Conservation (phyloP, 331 rosid species). For the Quercus phellos region DNA sequence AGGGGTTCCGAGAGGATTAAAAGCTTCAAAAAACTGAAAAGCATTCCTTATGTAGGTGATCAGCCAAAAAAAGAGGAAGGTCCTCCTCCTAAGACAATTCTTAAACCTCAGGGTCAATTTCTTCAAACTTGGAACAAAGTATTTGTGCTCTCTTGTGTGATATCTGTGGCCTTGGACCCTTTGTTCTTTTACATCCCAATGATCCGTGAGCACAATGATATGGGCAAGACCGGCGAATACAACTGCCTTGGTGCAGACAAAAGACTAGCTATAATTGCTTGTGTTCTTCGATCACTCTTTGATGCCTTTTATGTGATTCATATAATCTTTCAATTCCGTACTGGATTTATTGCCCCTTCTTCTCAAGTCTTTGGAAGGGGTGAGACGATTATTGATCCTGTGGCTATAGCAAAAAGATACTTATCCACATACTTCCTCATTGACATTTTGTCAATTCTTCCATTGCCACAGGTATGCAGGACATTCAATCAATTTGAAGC, state of each 20-base stretch:
- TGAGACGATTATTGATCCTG: constrained; percentile 51
- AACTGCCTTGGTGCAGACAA: constrained; percentile 39
- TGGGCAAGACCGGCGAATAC: not conserved
- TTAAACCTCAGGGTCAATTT: constrained; percentile 69
- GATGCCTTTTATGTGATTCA: constrained; percentile 70
- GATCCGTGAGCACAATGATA: not conserved
- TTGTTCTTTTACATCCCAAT: constrained; percentile 68
- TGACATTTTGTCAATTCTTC: constrained; percentile 76
- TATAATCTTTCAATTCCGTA: constrained; percentile 72
- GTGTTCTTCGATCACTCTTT: constrained; percentile 72
- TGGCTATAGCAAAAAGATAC: constrained; percentile 67
- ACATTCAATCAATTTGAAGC: not conserved
- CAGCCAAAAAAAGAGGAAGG: constrained; percentile 9
- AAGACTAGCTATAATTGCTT: constrained; percentile 37
- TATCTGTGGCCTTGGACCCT: constrained; percentile 81
- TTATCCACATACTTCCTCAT: constrained; percentile 57
- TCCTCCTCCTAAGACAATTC: constrained; percentile 27
- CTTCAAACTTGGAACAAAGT: constrained; percentile 88
- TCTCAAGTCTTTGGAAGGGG: constrained; percentile 87
- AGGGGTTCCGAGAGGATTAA: too few species aligned
- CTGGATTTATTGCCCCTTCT: constrained; percentile 82
- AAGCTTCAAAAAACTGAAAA: not conserved
- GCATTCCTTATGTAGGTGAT: constrained; percentile 6
- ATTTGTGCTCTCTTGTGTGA: constrained; percentile 61
- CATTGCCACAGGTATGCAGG: constrained; percentile 73